Evolutionary conservation across 345 rosid species (phyloP).

Genomic region (Hypericum androsaemum): DNA sequence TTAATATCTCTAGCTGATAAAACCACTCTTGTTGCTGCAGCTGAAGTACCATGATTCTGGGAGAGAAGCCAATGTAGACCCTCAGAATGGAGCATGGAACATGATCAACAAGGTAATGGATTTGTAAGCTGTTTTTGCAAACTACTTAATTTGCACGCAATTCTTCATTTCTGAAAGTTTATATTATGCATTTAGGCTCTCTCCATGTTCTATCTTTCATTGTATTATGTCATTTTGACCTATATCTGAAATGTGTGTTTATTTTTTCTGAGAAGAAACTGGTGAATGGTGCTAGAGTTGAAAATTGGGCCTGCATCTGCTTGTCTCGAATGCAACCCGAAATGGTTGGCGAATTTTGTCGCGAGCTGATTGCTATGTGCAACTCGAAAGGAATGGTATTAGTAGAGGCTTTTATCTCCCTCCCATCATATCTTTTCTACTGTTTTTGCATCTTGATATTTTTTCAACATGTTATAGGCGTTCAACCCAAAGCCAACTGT

Average conservation of each 20-base stretch:
- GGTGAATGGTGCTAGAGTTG: slow-evolving; percentile 63
- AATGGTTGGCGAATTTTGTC: slow-evolving; percentile 32
- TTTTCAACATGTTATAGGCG: slow-evolving; percentile 17
- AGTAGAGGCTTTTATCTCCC: background rate
- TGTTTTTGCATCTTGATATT: background rate
- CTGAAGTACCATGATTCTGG: slow-evolving; percentile 58
- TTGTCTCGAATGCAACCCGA: slow-evolving; percentile 24
- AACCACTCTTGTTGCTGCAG: slow-evolving; percentile 30
- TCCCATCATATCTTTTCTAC: background rate
- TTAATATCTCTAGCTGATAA: too few species aligned
- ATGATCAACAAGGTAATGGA: slow-evolving; percentile 57
- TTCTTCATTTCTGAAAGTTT: too few species aligned
- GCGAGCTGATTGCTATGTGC: slow-evolving; percentile 25
- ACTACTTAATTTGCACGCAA: too few species aligned
- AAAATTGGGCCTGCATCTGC: slow-evolving; percentile 50
- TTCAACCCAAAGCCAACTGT: slow-evolving; percentile 32
- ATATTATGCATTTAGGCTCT: background rate
- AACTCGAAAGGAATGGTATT: slow-evolving; percentile 88
- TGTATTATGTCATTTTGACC: too few species aligned
- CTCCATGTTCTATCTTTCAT: too few species aligned
- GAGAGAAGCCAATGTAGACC: slow-evolving; percentile 34
- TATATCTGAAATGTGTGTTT: background rate
- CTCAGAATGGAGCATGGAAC: slow-evolving; percentile 63
- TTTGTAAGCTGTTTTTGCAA: background rate
- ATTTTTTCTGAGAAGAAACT: slow-evolving; percentile 54